Base-by-base conservation (phyloP, 179 eudicot species). In the Nepenthes alata region DNA sequence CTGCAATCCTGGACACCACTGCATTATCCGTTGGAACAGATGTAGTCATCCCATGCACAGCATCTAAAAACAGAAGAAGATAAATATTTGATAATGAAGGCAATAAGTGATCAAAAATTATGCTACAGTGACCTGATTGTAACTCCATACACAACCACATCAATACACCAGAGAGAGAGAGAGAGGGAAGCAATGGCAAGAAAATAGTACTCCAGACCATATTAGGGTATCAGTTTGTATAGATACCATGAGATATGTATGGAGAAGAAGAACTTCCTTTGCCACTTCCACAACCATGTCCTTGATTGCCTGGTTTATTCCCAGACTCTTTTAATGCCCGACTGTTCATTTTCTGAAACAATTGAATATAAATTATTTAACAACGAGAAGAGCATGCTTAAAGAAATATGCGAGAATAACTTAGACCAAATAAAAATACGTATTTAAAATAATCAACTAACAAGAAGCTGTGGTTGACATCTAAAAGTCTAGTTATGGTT, bases 261-360 rank as follows among this genome's bases (percentile, higher is more conserved):
- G 72, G 82, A 67, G 77, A 49, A 60, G 62, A 75, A 57, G 61
- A 25, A 25, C 25, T 69, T 57, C 74, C 77, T 60, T 74, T 74
- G 65, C 70, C 62, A 60, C 67, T 59, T 55, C 82, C 71, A 57
- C 45, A 35, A 37, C 79, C 79, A 61, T 72, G 70, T 50, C 63
- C 74, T 63, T 75, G 77, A 60, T 66, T 69, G 56, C 67, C 71
- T 59, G 59, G 57, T 60, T 64, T 72, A 69, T 79, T 69, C 65
- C 75, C 69, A 64, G 58, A 61, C 52, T 72, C 79, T 67, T 75
- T 79, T 35, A 52, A 63, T 61, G 65, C 55, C 60, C 70, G 67
- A 50, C 65, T 60, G 57, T 71, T 78, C 66, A 71, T 61, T 65
- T 5, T 67, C 82, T 78, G 82, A 58, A 52, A 57, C 62, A 35